Percentiles rank a stretch among this genome's conserved stretches.
Evolutionary conservation across 306 rosid species (phyloP).

Genomic region (Fagus sylvatica): DNA sequence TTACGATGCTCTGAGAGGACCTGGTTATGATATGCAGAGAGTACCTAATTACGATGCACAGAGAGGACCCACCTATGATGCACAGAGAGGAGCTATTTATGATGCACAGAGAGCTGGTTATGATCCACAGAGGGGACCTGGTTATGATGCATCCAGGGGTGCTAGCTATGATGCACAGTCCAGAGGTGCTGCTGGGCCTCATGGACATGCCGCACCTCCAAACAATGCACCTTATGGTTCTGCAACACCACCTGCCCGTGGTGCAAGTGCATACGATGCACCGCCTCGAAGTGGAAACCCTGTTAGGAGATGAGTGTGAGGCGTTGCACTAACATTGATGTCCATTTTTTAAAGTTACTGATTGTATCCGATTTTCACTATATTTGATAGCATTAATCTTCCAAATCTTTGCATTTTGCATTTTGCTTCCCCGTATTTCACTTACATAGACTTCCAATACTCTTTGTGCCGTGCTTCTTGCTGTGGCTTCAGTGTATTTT

Average conservation of each 20-base stretch:
- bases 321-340: constrained; percentile 6
- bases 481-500: not conserved
- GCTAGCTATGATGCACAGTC: constrained; percentile 65
- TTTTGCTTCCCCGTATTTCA: not conserved
- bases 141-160: constrained; percentile 51
- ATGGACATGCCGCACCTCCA: constrained; percentile 46
- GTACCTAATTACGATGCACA: constrained; percentile 50
- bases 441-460: not conserved
- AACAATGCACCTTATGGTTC: constrained; percentile 62
- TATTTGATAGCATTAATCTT: not conserved
- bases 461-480: not conserved
- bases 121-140: constrained; percentile 54
- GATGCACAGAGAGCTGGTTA: constrained; percentile 53
- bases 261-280: constrained; percentile 56
- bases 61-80: constrained; percentile 48
- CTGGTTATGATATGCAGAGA: constrained; percentile 57
- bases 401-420: no score
- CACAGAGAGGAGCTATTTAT: constrained; percentile 42
- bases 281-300: constrained; percentile 66
- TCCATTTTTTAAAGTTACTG: not conserved
- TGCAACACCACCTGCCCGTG: constrained; percentile 59
- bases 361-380: not conserved
- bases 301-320: constrained; percentile 54
- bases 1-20: constrained; percentile 48
- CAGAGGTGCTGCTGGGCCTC: constrained; percentile 58